These are phyloP conservation scores for Plectosphaerella plurivora DNA, from an alignment of 2,329 filamentous ascomycete genomes.

Conservation along the genomic window DNA sequence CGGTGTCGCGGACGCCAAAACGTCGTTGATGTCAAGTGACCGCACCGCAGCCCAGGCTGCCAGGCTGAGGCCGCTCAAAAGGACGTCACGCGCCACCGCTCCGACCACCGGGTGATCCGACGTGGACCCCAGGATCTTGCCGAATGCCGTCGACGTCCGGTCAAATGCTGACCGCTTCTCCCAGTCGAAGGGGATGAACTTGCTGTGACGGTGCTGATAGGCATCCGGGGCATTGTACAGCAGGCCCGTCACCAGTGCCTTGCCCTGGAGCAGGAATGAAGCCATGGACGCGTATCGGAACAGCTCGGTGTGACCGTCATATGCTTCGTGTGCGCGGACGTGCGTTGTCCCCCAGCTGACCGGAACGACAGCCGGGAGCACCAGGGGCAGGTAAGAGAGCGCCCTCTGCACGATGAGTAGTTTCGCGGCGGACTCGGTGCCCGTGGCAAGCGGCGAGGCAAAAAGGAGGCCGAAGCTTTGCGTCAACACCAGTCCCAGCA, in stretches of 20 bases:
- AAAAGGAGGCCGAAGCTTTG: slow-evolving; percentile 30
- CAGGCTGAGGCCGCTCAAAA: slow-evolving; percentile 49
- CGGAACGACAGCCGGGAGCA: slow-evolving; percentile 42
- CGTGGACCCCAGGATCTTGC: slow-evolving; percentile 42
- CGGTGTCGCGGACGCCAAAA: slow-evolving; percentile 35
- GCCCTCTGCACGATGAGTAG: slow-evolving; percentile 25
- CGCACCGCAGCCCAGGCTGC: slow-evolving; percentile 54
- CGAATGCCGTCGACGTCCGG: slow-evolving; percentile 38
- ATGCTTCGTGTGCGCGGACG: slow-evolving; percentile 29
- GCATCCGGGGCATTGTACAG: slow-evolving; percentile 41
- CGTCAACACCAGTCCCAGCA: slow-evolving; percentile 27
- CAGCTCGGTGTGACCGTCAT: slow-evolving; percentile 35
- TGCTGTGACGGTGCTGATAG: slow-evolving; percentile 43
- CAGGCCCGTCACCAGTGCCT: slow-evolving; percentile 36
- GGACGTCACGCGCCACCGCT: slow-evolving; percentile 52
- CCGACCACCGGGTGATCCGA: slow-evolving; percentile 54
- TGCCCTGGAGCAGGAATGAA: slow-evolving; percentile 40
- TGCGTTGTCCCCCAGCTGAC: slow-evolving; percentile 42
- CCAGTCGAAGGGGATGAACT: slow-evolving; percentile 38
- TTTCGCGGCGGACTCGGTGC: slow-evolving; percentile 32
- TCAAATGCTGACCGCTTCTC: slow-evolving; percentile 39
- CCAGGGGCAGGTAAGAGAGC: slow-evolving; percentile 40
- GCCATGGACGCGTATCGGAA: slow-evolving; percentile 42
- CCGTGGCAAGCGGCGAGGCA: slow-evolving; percentile 33
- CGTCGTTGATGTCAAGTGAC: slow-evolving; percentile 42